Evolutionary conservation across 1,284 basidiomycete genomes (phyloP), one percentile per base, ranked within the genome.

Genomic region (Ustilago crameri): DNA sequence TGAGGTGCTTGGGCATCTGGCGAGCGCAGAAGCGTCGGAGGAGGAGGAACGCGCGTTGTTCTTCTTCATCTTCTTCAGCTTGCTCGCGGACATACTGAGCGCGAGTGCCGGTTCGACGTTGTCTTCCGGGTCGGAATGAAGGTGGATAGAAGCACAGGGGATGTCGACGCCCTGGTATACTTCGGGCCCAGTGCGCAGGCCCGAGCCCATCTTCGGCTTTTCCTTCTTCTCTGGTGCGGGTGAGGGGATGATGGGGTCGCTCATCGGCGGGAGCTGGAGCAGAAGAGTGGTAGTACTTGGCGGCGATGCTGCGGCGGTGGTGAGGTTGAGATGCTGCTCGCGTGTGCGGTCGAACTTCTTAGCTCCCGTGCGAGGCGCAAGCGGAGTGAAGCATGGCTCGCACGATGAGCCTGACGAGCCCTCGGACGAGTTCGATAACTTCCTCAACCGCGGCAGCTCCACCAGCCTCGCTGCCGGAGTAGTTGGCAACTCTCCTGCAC

Each of bases 81-180:
- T 34, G 22, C 42, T 46, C 7, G 35, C 24, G 0, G 58, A 52
- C 40, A 66, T 7, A 4, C 22, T 30, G 2, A 56, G 23, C 8
- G 57, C 56, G 17, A 57, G 5, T 0, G 68, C 53, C 1, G 68
- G 68, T 3, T 57, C 45, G 3, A 54, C 8, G 24, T 76, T 74
- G 42, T 73, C 73, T 37, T 77, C 75, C 7, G 66, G 65, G 37
- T 75, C 73, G 24, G 65, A 66, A 41, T 61, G 46, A 5, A 77
- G 57, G 30, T 75, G 66, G 41, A 77, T 66, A n/a, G 59, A 61
- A 1, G 72, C 59, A 38, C 75, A 77, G n/a, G 75, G 75, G 41
- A 77, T 77, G 18, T 73, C 68, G 26, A 77, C n/a, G 9, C 73
- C 75, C 3, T 74, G 20, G 44, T 77, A 75, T 7, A 77, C 75